These are phyloP conservation scores for Naganishia kalamii DNA, from an alignment of 768 basidiomycete genomes.

Conservation along the genomic window DNA sequence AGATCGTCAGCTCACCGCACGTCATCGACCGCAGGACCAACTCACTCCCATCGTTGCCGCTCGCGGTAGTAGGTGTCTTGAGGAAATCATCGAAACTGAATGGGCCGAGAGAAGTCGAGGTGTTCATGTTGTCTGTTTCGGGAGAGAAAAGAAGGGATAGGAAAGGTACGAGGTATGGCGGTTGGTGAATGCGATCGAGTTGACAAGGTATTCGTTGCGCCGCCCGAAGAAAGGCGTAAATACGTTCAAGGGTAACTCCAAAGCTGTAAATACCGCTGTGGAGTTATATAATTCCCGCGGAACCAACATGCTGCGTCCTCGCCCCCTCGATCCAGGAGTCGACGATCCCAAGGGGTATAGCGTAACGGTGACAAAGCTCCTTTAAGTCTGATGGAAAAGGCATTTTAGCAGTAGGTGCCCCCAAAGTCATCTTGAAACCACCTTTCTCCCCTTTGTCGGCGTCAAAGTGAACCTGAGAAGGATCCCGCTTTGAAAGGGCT, in stretches of 20 bases:
- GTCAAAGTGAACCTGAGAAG: not conserved
- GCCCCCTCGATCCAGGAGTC: constrained; percentile 9
- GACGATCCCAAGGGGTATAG: constrained; percentile 9
- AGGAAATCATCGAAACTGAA: constrained; percentile 19
- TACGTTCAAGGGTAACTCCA: too few relatives aligned
- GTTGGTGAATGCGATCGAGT: not conserved
- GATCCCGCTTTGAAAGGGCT: not conserved
- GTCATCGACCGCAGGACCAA: not conserved
- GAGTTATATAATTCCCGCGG: not conserved
- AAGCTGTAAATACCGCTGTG: too few relatives aligned
- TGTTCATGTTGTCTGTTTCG: not conserved
- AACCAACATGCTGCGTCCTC: not conserved
- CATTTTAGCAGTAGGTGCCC: not conserved
- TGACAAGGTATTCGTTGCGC: not conserved
- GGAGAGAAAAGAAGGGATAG: not conserved
- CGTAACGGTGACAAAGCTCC: constrained; percentile 7
- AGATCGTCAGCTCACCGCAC: not conserved
- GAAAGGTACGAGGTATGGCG: not conserved
- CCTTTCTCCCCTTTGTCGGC: not conserved
- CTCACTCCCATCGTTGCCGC: constrained; percentile 3
- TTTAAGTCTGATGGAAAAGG: constrained; percentile 11
- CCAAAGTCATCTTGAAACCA: not conserved
- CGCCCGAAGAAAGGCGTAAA: too few relatives aligned
- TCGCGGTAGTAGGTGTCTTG: constrained; percentile 7
- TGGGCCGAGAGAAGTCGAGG: not conserved